Conservation (phyloP, 1,139 yeast species). For the Candida sanyaensis region DNA sequence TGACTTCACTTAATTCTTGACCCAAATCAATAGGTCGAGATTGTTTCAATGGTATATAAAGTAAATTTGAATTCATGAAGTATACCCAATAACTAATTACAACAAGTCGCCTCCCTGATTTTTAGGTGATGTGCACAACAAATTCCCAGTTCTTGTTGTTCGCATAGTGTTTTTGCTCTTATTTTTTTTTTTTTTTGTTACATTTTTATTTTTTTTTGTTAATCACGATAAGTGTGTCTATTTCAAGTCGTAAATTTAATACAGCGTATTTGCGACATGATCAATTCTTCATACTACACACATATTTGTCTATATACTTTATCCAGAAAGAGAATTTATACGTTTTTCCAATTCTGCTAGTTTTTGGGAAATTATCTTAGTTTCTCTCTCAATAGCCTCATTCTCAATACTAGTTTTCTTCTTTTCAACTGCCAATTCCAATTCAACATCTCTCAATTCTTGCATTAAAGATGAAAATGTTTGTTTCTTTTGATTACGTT, state of each 20-base stretch:
- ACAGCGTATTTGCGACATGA: too few relatives aligned
- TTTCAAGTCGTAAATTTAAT: too few relatives aligned
- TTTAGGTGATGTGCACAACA: too few relatives aligned
- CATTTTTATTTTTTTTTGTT: too few relatives aligned
- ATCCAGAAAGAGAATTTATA: neutral
- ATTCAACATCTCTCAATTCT: conserved; percentile 6
- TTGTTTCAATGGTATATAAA: conserved; percentile 55
- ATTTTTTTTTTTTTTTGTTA: too few relatives aligned
- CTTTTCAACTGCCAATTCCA: conserved; percentile 2
- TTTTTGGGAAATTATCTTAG: neutral
- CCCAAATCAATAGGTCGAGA: conserved; percentile 51
- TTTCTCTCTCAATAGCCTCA: neutral
- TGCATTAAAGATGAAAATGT: neutral
- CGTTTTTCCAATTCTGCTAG: neutral
- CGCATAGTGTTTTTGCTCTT: too few relatives aligned
- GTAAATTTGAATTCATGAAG: conserved; percentile 36
- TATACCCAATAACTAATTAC: too few relatives aligned
- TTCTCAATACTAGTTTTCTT: neutral
- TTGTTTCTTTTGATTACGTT: neutral
- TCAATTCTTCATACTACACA: too few relatives aligned
- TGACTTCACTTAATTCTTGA: conserved; percentile 47
- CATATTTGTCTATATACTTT: too few relatives aligned
- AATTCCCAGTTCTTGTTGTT: too few relatives aligned
- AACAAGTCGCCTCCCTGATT: too few relatives aligned
- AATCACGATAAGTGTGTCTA: too few relatives aligned